Base-by-base conservation (phyloP, 1,139 yeast species). In the Geotrichum cucujoidarum region DNA sequence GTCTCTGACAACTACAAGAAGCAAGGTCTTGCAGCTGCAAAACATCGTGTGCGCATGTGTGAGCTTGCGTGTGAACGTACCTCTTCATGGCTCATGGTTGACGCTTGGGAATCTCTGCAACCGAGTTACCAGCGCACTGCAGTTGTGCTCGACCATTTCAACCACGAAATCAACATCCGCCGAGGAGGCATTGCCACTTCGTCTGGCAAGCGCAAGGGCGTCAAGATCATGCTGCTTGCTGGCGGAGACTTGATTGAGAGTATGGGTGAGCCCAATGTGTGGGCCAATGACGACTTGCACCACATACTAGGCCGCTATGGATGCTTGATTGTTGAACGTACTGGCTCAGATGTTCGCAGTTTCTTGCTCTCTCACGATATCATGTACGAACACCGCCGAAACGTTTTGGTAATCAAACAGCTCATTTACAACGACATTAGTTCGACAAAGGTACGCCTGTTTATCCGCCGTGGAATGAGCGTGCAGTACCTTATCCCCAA, bases 181-280 rank as follows among this genome's bases (percentile, higher is more conserved):
- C 73, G 95, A 50, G 92, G 94, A 16, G 99, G 98, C 8, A 80
- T 90, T n/a, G 66, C 70, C 56, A 82, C 84, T 4, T 72, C 78
- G n/a, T 71, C 77, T 39, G 95, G 95, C 13, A 81, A 79, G 53
- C 78, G 79, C 53, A 74, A 88, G 54, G 96, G 95, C 18, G 96
- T 87, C 50, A 92, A 92, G 64, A 84, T 92, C 60, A 92, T 92
- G 98, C 74, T 92, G 51, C 73, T 92, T 36, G 98, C 98, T 0
- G 99, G 99, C 44, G 98, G 98, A 33, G 98, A 92, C 67, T 75
- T 94, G 59, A 92, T 92, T 50, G 98, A 92, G 67, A 83, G 95
- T 44, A 92, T 94, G 97, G 98, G 98, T n/a, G 98, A 92, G 66
- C 97, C 97, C 27, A 94, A 90, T 61, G 98, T 92, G 32, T 92